Base-by-base conservation (phyloP, 2,329 filamentous ascomycete genomes). In the Trichoderma breve region DNA sequence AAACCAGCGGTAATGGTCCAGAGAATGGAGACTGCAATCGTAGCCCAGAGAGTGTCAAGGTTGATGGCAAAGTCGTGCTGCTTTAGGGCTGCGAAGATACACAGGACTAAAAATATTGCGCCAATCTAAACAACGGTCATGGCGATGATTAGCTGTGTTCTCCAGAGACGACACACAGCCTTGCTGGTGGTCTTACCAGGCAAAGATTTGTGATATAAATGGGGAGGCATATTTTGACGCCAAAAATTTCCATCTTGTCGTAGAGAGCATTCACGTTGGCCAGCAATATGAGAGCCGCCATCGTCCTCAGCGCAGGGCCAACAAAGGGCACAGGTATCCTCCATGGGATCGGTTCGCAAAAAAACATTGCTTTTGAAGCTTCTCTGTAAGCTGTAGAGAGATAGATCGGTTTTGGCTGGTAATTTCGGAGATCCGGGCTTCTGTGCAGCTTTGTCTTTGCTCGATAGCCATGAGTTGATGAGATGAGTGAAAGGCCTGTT, bases 261-360 rank as follows among this genome's bases (percentile, higher is more conserved):
- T 75, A 75, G 21, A 74, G 21, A 3, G 63, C 39, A 39, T 65
- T 75, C 24, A 70, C 43, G 15, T 69, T 69, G 15, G 72, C 55
- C 60, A 76, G 26, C 26, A 72, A n/a, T 21, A 74, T 34, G 51
- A 76, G 63, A 26, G 39, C 62, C 8, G 67, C 11, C 12, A 66
- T 64, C 1, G 65, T 67, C 15, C 34, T 62, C 18, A 74, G 12
- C 14, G 61, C 63, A 1, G 70, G 61, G 6, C 60, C 72, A 21
- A 73, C 57, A 47, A 75, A 67, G 15, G 39, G 63, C n/a, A 36
- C 28, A 6, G 73, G 72, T 15, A 76, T 65, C 14, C 43, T 66
- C 72, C 74, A 74, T 21, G 66, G 67, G 12, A 36, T 36, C 14
- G 47, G 34, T 15, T 65, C 55, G 28, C 64, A 8, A 5, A 14